A percentile compares a stretch with the other conserved stretches of the same genome.
phyloP scores from a whole-genome alignment of 805 yeast genomes.

The Wickerhamomyces hampshirensis region DNA sequence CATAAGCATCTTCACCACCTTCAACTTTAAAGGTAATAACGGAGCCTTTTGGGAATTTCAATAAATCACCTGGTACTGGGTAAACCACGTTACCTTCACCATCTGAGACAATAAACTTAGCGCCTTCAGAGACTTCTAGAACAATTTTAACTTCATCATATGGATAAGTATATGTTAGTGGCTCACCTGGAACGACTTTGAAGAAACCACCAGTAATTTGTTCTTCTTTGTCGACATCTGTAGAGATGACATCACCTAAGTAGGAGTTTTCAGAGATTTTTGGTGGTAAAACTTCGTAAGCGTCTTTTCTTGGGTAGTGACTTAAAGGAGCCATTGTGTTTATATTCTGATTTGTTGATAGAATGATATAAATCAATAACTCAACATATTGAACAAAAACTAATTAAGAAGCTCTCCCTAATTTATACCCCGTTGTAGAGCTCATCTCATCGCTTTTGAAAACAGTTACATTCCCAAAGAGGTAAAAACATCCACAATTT shows the following conservation, averaged over 20 bases:
- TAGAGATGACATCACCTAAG: conserved; percentile 58
- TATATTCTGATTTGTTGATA: conserved; percentile 17
- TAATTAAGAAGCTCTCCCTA: too few relatives aligned
- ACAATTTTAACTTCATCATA: conserved; percentile 68
- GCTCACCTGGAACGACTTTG: conserved; percentile 65
- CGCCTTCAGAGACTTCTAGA: conserved; percentile 59
- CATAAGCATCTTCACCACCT: conserved; percentile 57
- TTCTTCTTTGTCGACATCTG: conserved; percentile 51
- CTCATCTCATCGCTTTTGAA: too few relatives aligned
- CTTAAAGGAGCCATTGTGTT: conserved; percentile 43
- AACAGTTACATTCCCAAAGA: background rate
- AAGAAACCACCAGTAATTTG: conserved; percentile 65
- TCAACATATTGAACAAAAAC: too few relatives aligned
- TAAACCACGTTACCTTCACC: conserved; percentile 56
- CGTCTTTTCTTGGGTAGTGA: conserved; percentile 49
- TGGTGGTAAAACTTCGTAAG: conserved; percentile 53
- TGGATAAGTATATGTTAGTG: conserved; percentile 56
- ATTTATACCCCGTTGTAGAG: too few relatives aligned
- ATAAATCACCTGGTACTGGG: conserved; percentile 61
- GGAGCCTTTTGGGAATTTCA: conserved; percentile 63
- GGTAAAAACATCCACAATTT: conserved; percentile 1
- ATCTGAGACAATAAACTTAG: conserved; percentile 57
- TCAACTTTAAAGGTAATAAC: conserved; percentile 58
- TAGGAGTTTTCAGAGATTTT: conserved; percentile 60
- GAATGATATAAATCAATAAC: background rate